Conservation (phyloP, 257 asterid genomes). For the Fraxinus pennsylvanica region DNA sequence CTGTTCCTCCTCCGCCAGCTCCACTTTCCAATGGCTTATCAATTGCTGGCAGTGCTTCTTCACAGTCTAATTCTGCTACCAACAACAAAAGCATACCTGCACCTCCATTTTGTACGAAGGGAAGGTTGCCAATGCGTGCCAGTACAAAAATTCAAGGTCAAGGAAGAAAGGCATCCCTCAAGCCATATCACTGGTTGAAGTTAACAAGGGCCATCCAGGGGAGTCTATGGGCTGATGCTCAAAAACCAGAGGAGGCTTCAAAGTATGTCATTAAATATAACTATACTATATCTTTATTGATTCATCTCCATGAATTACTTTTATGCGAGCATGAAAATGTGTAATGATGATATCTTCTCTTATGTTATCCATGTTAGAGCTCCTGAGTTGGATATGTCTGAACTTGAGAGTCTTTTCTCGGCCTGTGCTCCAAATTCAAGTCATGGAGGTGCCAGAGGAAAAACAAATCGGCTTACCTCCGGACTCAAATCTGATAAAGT, state of each 20-base stretch:
- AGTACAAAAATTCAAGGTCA: conserved; percentile 38
- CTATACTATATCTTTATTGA: neutral
- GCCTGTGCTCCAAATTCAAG: conserved; percentile 49
- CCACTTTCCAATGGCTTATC: conserved; percentile 40
- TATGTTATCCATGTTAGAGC: conserved; percentile 50
- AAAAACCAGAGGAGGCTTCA: conserved; percentile 72
- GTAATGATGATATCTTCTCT: conserved; percentile 24
- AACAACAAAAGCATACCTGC: conserved; percentile 33
- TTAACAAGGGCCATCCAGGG: conserved; percentile 75
- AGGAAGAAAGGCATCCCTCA: conserved; percentile 53
- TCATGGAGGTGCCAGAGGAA: conserved; percentile 40
- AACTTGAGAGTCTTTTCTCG: conserved; percentile 84
- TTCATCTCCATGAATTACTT: conserved; percentile 11
- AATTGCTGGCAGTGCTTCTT: conserved; percentile 27
- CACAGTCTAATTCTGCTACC: conserved; percentile 29
- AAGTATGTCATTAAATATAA: conserved; percentile 44
- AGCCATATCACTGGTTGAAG: conserved; percentile 91
- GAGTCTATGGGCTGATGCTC: conserved; percentile 87
- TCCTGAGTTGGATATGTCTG: conserved; percentile 79
- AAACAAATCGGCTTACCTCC: conserved; percentile 44
- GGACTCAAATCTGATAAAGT: conserved; percentile 67
- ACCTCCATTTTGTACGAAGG: conserved; percentile 48
- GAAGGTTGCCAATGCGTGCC: conserved; percentile 41
- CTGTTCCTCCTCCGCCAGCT: conserved; percentile 72
- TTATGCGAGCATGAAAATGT: conserved; percentile 16